Conservation (phyloP, 1,139 yeast genomes). For the Protomyces inouyei region DNA sequence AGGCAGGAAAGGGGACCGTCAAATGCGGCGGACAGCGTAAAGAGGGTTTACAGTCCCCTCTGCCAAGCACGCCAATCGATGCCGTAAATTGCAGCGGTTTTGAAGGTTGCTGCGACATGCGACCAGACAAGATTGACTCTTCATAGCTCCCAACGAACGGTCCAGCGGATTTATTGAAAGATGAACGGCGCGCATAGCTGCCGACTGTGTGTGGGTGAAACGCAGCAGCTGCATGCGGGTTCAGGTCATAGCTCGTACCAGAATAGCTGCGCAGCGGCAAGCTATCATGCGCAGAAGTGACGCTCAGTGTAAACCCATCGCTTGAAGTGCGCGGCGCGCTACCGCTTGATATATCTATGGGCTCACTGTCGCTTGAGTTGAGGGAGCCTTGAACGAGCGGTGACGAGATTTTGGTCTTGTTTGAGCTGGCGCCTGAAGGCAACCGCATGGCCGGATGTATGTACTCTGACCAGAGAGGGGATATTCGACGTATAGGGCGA, state of each 20-base stretch:
- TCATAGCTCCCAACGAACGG: conserved; percentile 40
- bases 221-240: background rate
- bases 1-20: conserved; percentile 39
- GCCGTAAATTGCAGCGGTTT: conserved; percentile 38
- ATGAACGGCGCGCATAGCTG: conserved; percentile 9
- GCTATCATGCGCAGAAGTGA: background rate
- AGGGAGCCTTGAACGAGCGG: conserved; percentile 12
- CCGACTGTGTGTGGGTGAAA: background rate
- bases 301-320: no score
- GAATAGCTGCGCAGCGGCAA: background rate
- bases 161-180: conserved; percentile 10
- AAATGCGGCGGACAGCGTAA: conserved; percentile 37
- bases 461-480: no score
- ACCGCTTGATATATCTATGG: conserved; percentile 16
- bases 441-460: background rate
- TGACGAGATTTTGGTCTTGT: conserved; percentile 13
- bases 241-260: background rate
- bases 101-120: conserved; percentile 40
- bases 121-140: conserved; percentile 39
- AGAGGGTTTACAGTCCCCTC: conserved; percentile 31
- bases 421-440: background rate
- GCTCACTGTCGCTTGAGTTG: conserved; percentile 22
- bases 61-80: conserved; percentile 38
- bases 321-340: conserved; percentile 1
- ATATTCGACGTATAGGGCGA: no score